Evolutionary conservation across 2,329 filamentous ascomycete species (phyloP).

Genomic region (Colletotrichum sp.): DNA sequence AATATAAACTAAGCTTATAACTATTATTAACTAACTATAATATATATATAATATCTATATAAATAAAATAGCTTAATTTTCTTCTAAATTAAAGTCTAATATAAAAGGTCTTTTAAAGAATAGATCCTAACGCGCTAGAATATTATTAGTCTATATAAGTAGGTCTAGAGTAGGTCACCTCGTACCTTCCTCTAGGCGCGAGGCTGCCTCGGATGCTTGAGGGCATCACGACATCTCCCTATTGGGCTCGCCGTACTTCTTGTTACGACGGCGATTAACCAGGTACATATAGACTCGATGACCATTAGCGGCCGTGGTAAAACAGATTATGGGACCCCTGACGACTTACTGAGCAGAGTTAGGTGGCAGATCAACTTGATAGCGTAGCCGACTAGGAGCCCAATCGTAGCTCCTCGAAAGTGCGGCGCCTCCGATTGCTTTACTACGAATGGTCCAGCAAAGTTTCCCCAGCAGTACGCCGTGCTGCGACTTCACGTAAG

Average conservation of each 20-base stretch:
- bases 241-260: slow-evolving; percentile 34
- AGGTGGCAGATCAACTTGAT: neutral
- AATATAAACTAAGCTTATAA: no score
- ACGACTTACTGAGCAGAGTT: neutral
- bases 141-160: no score
- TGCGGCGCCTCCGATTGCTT: neutral
- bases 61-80: no score
- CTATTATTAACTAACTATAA: no score
- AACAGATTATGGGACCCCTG: rapidly evolving
- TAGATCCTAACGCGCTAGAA: no score
- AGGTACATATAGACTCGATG: neutral
- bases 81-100: no score
- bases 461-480: neutral
- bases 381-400: neutral
- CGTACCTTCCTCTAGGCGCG: no score
- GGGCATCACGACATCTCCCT: slow-evolving; percentile 26
- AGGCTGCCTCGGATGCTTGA: no score
- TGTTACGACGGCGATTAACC: neutral
- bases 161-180: no score
- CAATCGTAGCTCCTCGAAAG: neutral
- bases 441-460: neutral
- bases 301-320: rapidly evolving
- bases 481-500: neutral
- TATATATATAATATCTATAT: no score
- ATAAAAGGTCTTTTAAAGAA: no score